Evolutionary conservation across 768 basidiomycete species (phyloP).

Genomic region (Mycena epipterygia): DNA sequence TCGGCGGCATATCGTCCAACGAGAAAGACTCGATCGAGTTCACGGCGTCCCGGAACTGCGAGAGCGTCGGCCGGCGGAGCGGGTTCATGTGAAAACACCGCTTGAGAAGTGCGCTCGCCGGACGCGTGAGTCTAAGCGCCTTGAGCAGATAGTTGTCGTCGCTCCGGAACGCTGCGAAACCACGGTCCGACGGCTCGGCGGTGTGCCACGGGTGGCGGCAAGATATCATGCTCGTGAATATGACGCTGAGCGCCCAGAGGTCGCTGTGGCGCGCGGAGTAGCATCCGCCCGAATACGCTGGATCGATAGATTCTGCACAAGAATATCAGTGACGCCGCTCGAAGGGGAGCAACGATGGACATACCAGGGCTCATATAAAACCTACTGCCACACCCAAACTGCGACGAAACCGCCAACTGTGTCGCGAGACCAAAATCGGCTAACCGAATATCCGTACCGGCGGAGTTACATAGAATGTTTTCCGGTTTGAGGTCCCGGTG

Average conservation of each 20-base stretch:
- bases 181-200: background rate
- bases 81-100: conserved; percentile 12
- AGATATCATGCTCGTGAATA: background rate
- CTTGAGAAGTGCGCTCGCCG: conserved; percentile 4
- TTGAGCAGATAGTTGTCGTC: background rate
- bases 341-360: background rate
- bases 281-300: conserved; percentile 40
- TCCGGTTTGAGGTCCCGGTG: conserved; percentile 65
- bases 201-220: background rate
- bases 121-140: background rate
- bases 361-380: conserved; percentile 48
- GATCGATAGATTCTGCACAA: conserved; percentile 6
- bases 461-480: conserved; percentile 48
- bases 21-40: background rate
- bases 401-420: conserved; percentile 38
- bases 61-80: background rate
- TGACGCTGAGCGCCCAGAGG: conserved; percentile 7
- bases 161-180: conserved; percentile 8
- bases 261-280: conserved; percentile 1
- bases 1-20: background rate
- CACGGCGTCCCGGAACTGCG: too few relatives aligned
- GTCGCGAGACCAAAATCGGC: conserved; percentile 70
- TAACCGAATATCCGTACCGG: conserved; percentile 51
- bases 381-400: conserved; percentile 51
- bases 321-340: background rate